phyloP scores from a whole-genome alignment of 306 rosid species.

The Pyrus bretschneideri region DNA sequence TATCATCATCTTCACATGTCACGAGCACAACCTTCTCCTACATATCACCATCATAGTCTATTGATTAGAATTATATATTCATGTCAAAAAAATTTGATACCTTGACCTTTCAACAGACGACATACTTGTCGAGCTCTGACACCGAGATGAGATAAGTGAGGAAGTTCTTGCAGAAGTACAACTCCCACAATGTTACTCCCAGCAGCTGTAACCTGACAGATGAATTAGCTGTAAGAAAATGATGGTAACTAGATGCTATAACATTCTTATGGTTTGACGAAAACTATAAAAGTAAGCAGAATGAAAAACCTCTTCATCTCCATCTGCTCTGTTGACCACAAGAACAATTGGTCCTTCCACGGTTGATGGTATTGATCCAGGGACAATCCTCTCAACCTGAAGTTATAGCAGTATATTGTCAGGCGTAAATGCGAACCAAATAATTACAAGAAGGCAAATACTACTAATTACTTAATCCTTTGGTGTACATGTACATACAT shows the following conservation, averaged over 20 bases:
- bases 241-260: background rate
- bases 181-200: constrained; percentile 85
- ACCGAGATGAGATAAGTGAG: constrained; percentile 99
- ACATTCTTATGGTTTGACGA: background rate
- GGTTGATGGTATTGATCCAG: constrained; percentile 69
- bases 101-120: constrained; percentile 16
- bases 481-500: background rate
- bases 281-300: background rate
- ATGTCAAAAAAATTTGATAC: background rate
- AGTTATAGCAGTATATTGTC: constrained; percentile 13
- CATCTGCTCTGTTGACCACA: constrained; percentile 80
- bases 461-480: background rate
- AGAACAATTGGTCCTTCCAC: constrained; percentile 72
- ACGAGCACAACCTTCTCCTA: constrained; percentile 95
- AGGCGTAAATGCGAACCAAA: background rate
- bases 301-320: constrained; percentile 86
- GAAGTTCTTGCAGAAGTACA: constrained; percentile 85
- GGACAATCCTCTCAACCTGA: constrained; percentile 89
- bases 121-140: constrained; percentile 95
- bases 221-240: constrained; percentile 15
- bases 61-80: background rate
- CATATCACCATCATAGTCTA: constrained; percentile 22
- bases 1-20: constrained; percentile 88
- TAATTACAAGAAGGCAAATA: background rate
- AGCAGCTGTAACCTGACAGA: constrained; percentile 80